Base-by-base conservation (phyloP, 345 rosid genomes). In the Linum lewisii region DNA sequence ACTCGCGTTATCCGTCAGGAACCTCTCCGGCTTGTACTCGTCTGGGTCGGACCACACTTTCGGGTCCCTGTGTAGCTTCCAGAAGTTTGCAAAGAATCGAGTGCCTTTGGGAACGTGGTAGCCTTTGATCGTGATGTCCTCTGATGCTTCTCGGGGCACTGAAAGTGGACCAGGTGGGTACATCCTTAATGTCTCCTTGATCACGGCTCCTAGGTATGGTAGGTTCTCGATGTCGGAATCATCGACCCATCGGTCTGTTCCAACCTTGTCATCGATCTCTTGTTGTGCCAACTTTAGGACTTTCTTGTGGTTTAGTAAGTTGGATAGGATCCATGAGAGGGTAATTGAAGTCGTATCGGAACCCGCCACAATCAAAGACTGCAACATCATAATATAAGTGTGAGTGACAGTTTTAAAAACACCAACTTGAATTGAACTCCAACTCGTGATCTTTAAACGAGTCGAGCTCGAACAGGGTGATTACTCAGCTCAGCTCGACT, bases 161-260 rank as follows among this genome's bases (percentile, higher is more conserved):
- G 67, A 61, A 14, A 78, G 51, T 19, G 82, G 73, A 0, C 34
- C 63, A 0, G 81, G 59, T 0, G 81, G 81, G 68, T 70, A 75
- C 5, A 75, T 32, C 3, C 79, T 64, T 54, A 79, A 2, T 42
- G 79, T 69, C 69, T 79, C 81, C 58, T 78, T 77, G 8, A 77
- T 22, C 4, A 75, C 49, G 3, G 76, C 78, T 51, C 75, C 22
- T 1, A 66, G 34, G 42, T 66, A 66, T 1, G 57, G 5, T 18
- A 70, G 18, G 5, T 60, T 60, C 9, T 64, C 62, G 2, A 55
- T 14, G n/a, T 70, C 69, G 0, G 74, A 65, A n/a, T 59, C 60
- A 14, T 66, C 70, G 6, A 60, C 60, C 1, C 11, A 18, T 14
- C 70, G 11, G 19, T 66, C 64, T 47, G 36, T 59, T 4, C 69